Evolutionary conservation across 495 filamentous ascomycete species (phyloP), one percentile per base, ranked within the genome.

Genomic region (Lasiosphaeria miniovina): DNA sequence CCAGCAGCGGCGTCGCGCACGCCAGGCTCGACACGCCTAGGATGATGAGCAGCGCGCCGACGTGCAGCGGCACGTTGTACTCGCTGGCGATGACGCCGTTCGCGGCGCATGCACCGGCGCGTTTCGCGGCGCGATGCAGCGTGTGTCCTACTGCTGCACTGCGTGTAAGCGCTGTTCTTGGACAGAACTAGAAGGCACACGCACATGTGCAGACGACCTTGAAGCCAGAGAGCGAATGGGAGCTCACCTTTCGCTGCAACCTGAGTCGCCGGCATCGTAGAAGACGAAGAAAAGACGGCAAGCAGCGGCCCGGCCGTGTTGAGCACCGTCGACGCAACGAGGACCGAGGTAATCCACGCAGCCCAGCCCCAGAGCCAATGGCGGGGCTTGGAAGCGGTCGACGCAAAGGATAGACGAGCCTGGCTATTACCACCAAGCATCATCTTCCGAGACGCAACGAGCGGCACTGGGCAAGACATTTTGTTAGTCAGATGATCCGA

Each of bases 41-140:
- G 40, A 93, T 89, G 54, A 93, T 75, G 68, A 92, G 77, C 17
- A 93, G 75, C 9, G 89, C 90, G 66, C 86, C 82, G 49, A 91
- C 85, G 71, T 93, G 90, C 34, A 88, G 72, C 0, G 85, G 71
- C 8, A 82, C 86, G 62, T 90, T 85, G 69, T 90, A 90, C 31
- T 73, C 72, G 59, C 15, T 83, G 32, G 41, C 33, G 53, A 38
- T 41, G 61, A 54, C 40, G 36, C 33, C 52, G 32, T 50, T 53
- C 61, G 58, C 34, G 36, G 46, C 62, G 49, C 66, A 66, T n/a
- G 61, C 34, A 14, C 61, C 55, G 46, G 8, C 12, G 43, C 43
- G 43, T n/a, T 46, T 46, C 11, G 8, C 4, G 3, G 15, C 4
- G 12, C 43, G 43, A 11, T 5, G 43, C 4, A n/a, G 12, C 5